These are phyloP conservation scores for Canavalia ensiformis DNA, from an alignment of 306 rosid species.

Conservation along the genomic window DNA sequence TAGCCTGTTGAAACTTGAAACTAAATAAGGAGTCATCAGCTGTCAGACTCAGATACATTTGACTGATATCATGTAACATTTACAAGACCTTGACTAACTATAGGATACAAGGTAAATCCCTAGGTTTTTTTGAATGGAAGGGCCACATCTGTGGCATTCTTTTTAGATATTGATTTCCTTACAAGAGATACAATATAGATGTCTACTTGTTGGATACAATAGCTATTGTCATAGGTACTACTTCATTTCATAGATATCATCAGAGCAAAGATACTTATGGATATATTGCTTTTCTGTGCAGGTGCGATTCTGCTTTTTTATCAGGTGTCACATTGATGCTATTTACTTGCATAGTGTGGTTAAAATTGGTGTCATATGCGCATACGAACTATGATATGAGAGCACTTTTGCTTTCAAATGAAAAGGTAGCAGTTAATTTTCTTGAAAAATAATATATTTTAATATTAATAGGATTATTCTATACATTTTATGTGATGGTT, in stretches of 20 bases:
- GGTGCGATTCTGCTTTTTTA: slow-evolving; percentile 86
- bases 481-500: slow-evolving; percentile 24
- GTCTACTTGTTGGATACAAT: slow-evolving; percentile 22
- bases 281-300: slow-evolving; percentile 52
- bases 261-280: slow-evolving; percentile 30
- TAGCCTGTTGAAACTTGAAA: neutral
- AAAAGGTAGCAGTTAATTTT: slow-evolving; percentile 59
- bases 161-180: slow-evolving; percentile 27
- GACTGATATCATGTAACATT: slow-evolving; percentile 15
- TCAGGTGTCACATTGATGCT: slow-evolving; percentile 85
- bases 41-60: slow-evolving; percentile 35
- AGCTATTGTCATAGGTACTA: slow-evolving; percentile 5
- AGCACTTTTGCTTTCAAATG: slow-evolving; percentile 56
- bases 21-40: neutral
- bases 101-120: slow-evolving; percentile 28
- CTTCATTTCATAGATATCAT: slow-evolving; percentile 34
- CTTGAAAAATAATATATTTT: slow-evolving; percentile 27
- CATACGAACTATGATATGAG: slow-evolving; percentile 88
- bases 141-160: slow-evolving; percentile 4
- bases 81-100: slow-evolving; percentile 29
- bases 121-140: slow-evolving; percentile 27
- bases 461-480: neutral
- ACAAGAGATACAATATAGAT: neutral
- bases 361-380: slow-evolving; percentile 86
- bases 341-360: slow-evolving; percentile 89